These are phyloP conservation scores for Arthrobotrys conoides DNA, from an alignment of 2,329 filamentous ascomycete species.

Conservation along the genomic window DNA sequence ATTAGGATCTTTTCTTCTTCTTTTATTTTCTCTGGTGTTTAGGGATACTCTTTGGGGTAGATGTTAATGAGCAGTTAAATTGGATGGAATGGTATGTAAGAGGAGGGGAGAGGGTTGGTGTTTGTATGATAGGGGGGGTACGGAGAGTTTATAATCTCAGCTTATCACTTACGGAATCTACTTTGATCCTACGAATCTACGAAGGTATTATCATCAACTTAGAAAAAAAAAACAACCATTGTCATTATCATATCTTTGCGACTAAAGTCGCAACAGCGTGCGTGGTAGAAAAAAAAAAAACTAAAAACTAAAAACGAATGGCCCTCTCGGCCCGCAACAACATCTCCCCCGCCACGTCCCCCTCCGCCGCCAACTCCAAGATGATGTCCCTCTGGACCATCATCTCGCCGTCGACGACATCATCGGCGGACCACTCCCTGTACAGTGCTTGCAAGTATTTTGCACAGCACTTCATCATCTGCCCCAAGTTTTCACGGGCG, in stretches of 20 bases:
- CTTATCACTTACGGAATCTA: neutral
- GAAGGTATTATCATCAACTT: neutral
- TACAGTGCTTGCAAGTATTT: constrained; percentile 33
- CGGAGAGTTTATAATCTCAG: neutral
- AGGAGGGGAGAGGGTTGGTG: neutral
- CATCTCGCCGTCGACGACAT: constrained; percentile 28
- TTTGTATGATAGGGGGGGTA: neutral
- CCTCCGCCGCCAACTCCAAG: constrained; percentile 50
- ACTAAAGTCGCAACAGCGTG: no score
- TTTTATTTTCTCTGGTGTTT: no score
- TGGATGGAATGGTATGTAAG: neutral
- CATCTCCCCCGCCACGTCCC: constrained; percentile 38
- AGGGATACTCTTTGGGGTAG: neutral
- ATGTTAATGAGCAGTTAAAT: neutral
- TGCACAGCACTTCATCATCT: constrained; percentile 21
- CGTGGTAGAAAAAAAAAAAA: constrained; percentile 8
- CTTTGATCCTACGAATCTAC: neutral
- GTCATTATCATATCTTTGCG: neutral
- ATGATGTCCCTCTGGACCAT: constrained; percentile 29
- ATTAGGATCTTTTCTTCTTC: neutral
- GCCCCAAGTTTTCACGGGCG: constrained; percentile 14
- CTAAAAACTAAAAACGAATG: neutral
- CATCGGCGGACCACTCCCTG: constrained; percentile 35
- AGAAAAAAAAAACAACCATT: neutral
- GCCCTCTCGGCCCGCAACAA: constrained; percentile 42